A percentile compares a stretch with the other conserved stretches of the same genome.
These are phyloP conservation scores for Vigna radiata DNA, from an alignment of 306 rosid genomes.

Conservation along the genomic window DNA sequence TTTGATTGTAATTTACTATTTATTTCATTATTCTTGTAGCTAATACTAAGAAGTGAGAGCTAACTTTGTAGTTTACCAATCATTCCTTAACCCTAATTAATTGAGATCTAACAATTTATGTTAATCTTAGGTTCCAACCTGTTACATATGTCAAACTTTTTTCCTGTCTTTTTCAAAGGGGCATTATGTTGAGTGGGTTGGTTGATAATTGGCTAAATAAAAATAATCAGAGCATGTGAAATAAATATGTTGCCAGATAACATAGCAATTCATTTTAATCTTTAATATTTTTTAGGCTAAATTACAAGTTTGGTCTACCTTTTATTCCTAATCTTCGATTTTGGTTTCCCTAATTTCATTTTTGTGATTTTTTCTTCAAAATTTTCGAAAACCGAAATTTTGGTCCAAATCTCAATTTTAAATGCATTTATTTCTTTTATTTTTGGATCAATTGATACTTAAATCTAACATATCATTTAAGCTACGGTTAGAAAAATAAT, in stretches of 20 bases:
- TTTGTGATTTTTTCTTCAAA: too few species aligned
- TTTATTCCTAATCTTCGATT: too few species aligned
- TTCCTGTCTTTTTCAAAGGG: not conserved
- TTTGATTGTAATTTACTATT: slow-evolving; percentile 5
- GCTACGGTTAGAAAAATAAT: too few species aligned
- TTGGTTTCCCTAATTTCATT: too few species aligned
- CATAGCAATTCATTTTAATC: not conserved
- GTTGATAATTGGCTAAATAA: slow-evolving; percentile 9
- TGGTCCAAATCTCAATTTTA: too few species aligned
- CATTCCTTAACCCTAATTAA: slow-evolving; percentile 30
- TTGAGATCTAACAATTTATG: slow-evolving; percentile 16
- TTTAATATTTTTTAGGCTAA: not conserved
- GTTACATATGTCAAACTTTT: not conserved
- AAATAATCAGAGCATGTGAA: not conserved
- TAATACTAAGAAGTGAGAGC: slow-evolving; percentile 4
- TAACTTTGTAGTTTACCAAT: slow-evolving; percentile 1
- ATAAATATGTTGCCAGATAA: slow-evolving; percentile 10
- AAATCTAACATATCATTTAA: too few species aligned
- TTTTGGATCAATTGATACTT: too few species aligned
- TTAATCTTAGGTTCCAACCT: slow-evolving; percentile 20
- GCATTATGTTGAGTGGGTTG: slow-evolving; percentile 12
- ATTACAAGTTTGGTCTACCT: too few species aligned
- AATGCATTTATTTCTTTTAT: too few species aligned
- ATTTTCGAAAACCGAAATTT: too few species aligned
- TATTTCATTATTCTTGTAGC: slow-evolving; percentile 15